Evolutionary conservation across 768 basidiomycete species (phyloP).

Genomic region (Kockovaella imperatae): DNA sequence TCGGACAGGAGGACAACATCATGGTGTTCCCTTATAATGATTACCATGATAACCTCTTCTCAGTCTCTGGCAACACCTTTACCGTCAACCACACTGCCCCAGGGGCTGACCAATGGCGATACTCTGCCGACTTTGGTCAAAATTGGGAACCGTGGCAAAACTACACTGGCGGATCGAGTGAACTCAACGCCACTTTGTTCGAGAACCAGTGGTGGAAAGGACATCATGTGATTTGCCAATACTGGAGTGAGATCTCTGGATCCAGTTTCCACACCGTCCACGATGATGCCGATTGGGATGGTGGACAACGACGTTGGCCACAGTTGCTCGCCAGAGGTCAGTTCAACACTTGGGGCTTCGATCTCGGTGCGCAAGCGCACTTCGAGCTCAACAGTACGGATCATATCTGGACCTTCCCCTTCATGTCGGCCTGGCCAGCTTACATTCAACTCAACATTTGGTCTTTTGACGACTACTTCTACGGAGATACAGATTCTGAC

Average conservation of each 20-base stretch:
- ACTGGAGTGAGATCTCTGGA: slow-evolving; percentile 65
- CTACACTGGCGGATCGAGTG: slow-evolving; percentile 63
- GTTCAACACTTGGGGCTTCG: slow-evolving; percentile 88
- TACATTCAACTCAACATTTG: slow-evolving; percentile 85
- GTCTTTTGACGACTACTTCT: slow-evolving; percentile 84
- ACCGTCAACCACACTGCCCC: slow-evolving; percentile 71
- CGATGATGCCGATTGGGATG: slow-evolving; percentile 60
- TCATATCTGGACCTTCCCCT: slow-evolving; percentile 53
- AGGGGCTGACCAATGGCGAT: slow-evolving; percentile 81
- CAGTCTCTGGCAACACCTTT: slow-evolving; percentile 58
- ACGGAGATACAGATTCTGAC: slow-evolving; percentile 81
- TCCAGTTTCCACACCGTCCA: slow-evolving; percentile 65
- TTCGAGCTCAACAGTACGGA: slow-evolving; percentile 56
- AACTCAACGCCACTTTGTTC: slow-evolving; percentile 60
- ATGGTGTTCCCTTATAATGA: slow-evolving; percentile 79
- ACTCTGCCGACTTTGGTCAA: slow-evolving; percentile 75
- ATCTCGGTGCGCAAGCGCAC: slow-evolving; percentile 63
- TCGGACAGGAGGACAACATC: slow-evolving; percentile 64
- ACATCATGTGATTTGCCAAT: slow-evolving; percentile 80
- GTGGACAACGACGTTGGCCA: slow-evolving; percentile 64
- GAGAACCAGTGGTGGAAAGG: slow-evolving; percentile 63
- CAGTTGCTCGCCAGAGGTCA: slow-evolving; percentile 79
- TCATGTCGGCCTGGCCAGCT: slow-evolving; percentile 85
- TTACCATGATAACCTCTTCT: slow-evolving; percentile 54
- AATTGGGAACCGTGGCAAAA: slow-evolving; percentile 73